A percentile compares a stretch with the other conserved stretches of the same genome.
Conservation (phyloP, 1,284 basidiomycete species). For the Abortiporus biennis region DNA sequence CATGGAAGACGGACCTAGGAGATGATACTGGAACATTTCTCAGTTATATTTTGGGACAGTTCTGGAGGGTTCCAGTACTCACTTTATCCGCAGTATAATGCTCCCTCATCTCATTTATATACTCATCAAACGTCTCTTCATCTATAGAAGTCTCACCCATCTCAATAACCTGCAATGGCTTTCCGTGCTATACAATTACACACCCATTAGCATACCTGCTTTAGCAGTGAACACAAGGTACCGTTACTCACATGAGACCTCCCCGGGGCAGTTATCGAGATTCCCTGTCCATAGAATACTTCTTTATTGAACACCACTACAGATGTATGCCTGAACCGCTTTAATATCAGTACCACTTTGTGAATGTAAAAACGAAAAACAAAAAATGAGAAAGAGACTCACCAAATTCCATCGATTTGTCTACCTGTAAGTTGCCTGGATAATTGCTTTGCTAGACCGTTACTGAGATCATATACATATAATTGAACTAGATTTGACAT, state of each 20-base stretch:
- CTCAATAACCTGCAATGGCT: conserved; percentile 69
- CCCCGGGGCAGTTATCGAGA: conserved; percentile 61
- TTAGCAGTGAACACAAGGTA: background rate
- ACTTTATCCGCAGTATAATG: conserved; percentile 87
- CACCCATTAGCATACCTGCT: conserved; percentile 6
- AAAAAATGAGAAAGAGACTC: conserved; percentile 18
- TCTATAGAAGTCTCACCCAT: conserved; percentile 83
- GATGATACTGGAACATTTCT: conserved; percentile 89
- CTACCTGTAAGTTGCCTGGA: conserved; percentile 77
- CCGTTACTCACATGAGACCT: conserved; percentile 66
- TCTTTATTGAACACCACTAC: conserved; percentile 84
- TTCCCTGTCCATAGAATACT: conserved; percentile 87
- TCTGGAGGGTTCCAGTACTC: too few species aligned
- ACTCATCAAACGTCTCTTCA: conserved; percentile 78
- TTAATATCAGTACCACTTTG: conserved; percentile 4
- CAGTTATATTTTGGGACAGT: too few species aligned
- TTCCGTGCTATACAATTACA: conserved; percentile 57
- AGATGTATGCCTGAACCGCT: conserved; percentile 71
- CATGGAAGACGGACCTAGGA: conserved; percentile 54
- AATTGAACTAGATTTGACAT: conserved; percentile 36
- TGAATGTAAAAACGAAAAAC: background rate
- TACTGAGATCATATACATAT: conserved; percentile 88
- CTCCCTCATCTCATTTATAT: conserved; percentile 65
- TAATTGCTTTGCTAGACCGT: conserved; percentile 74
- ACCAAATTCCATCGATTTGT: conserved; percentile 89